Base-by-base conservation (phyloP, 2,329 filamentous ascomycete genomes). In the Alternaria panax region DNA sequence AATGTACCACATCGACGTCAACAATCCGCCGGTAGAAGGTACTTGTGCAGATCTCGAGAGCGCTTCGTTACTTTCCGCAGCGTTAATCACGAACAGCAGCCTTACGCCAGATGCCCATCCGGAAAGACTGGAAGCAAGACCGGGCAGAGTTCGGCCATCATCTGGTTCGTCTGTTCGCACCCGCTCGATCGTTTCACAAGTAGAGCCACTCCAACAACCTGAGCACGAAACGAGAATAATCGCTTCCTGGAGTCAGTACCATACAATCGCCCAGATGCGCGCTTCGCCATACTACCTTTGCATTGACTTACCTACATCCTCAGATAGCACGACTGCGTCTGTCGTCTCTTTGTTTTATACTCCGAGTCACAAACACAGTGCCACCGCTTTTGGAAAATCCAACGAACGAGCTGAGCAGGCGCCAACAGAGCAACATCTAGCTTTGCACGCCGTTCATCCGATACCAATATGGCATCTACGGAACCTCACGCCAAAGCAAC, bases 1-100 rank as follows among this genome's bases (percentile, higher is more conserved):
- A 25, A 52, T 52, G 50, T 52, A 52, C 14, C 50, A 52, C 14
- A 42, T 52, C 25, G 25, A 38, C 38, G 38, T 22, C 25, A 42
- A 52, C 18, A 30, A 25, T 8, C 50, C 50, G 24, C 34, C 48
- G 8, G 32, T n/a, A 28, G 22, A 12, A 22, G 28, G 24, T 7
- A 30, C 20, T n/a, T 20, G 12, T 2, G 36, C 25, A 52, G 38
- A 18, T 7, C 9, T 8, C 18, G 18, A 12, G 8, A 52, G 25
- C 25, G 12, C 25, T 28, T 18, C 27, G 1, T 42, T 52, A 11
- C 36, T 38, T 41, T 30, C 34, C 12, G 50, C 50, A 12, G 50
- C 18, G 16, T 25, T 52, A 5, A 22, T 28, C 18, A 41, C 25
- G 5, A 14, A 14, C 22, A 2, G 1, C 25, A 36, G 48, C 14